phyloP scores from a whole-genome alignment of 2,329 filamentous ascomycete species.

The Fusarium anthophilum region DNA sequence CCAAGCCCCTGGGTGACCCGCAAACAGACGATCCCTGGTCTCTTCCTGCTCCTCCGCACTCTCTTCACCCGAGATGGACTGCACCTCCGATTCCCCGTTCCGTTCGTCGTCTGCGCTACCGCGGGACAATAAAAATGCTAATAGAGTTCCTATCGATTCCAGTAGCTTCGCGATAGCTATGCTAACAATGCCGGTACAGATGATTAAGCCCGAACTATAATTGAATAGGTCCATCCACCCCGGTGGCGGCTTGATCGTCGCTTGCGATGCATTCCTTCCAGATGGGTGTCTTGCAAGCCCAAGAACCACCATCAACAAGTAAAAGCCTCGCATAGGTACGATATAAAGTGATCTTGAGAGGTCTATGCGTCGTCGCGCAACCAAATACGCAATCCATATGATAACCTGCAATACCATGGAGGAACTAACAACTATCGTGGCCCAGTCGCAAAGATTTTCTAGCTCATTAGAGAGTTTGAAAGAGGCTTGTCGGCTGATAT shows the following conservation, averaged over 20 bases:
- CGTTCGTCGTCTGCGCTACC: background rate
- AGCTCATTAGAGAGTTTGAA: background rate
- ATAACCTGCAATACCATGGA: background rate
- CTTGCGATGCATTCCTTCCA: background rate
- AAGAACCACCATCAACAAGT: accelerated
- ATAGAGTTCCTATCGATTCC: background rate
- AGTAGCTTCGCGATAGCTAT: background rate
- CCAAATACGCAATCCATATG: background rate
- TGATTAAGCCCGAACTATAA: background rate
- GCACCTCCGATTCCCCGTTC: too few species aligned
- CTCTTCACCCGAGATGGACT: background rate
- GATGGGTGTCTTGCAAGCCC: background rate
- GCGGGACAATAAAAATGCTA: background rate
- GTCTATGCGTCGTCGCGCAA: background rate
- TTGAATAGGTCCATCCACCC: background rate
- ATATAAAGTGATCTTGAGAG: background rate
- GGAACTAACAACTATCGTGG: accelerated
- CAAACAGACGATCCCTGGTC: accelerated
- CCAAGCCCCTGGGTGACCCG: accelerated
- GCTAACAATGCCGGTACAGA: background rate
- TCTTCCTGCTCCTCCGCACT: accelerated
- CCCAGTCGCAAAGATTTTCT: background rate
- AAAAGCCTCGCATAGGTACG: background rate
- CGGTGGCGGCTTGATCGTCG: background rate
- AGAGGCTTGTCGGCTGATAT: background rate